These are phyloP conservation scores for Beauveria bassiana DNA, from an alignment of 2,329 filamentous ascomycete species.

Conservation along the genomic window DNA sequence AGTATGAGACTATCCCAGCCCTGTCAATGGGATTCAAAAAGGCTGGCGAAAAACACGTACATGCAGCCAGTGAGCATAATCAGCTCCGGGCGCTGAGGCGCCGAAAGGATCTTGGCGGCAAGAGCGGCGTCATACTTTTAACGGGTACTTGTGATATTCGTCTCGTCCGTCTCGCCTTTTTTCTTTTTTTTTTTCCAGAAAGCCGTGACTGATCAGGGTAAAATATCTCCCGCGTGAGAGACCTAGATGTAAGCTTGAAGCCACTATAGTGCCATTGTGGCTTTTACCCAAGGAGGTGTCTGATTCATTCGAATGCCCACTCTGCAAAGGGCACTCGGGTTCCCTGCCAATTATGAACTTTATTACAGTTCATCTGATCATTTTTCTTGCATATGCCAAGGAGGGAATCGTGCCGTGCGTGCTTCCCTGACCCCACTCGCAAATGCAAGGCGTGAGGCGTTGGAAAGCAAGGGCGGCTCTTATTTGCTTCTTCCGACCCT, in stretches of 20 bases:
- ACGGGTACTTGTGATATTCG: constrained; percentile 49
- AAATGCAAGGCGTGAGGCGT: background rate
- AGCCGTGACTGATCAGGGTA: constrained; percentile 70
- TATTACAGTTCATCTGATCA: no score
- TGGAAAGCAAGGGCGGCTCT: background rate
- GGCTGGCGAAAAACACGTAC: constrained; percentile 67
- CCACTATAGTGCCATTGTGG: no score
- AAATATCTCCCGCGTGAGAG: constrained; percentile 46
- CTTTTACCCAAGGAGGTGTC: no score
- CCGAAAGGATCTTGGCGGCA: constrained; percentile 53
- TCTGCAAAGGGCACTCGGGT: no score
- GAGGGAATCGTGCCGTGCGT: no score
- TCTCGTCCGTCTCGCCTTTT: constrained; percentile 53
- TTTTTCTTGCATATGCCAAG: no score
- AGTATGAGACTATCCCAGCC: no score
- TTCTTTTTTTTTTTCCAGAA: constrained; percentile 22
- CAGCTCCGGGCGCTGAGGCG: constrained; percentile 54
- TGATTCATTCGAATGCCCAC: no score
- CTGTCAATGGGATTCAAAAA: constrained; percentile 63
- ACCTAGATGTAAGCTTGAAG: no score
- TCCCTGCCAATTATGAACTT: no score
- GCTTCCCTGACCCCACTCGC: background rate
- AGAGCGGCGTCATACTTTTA: constrained; percentile 68
- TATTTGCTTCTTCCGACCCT: background rate
- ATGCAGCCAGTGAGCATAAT: constrained; percentile 83